A percentile compares a stretch with the other conserved stretches of the same genome.
Conservation (phyloP, 2,329 filamentous ascomycete species). For the Ceratocystis alfenasii region DNA sequence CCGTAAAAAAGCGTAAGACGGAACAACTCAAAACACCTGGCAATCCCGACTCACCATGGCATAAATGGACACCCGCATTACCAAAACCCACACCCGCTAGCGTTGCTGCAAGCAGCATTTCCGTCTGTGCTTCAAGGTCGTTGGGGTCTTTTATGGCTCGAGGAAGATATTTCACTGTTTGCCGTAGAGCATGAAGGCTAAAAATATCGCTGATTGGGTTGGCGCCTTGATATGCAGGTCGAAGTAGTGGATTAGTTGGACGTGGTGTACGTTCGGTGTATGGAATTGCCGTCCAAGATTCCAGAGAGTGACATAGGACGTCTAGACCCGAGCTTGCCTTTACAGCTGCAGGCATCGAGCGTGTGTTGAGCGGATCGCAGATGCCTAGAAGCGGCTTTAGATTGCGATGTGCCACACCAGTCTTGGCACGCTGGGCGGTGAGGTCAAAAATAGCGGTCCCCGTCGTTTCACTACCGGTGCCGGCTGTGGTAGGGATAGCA, state of each 20-base stretch:
- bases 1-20: neutral
- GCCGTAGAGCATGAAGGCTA: conserved; percentile 69
- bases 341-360: conserved; percentile 89
- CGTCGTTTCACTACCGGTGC: conserved; percentile 89
- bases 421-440: conserved; percentile 80
- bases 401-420: conserved; percentile 87
- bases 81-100: conserved; percentile 93
- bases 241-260: conserved; percentile 76
- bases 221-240: conserved; percentile 90
- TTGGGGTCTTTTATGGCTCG: conserved; percentile 78
- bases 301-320: conserved; percentile 86
- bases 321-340: conserved; percentile 86
- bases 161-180: conserved; percentile 85
- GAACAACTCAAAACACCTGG: neutral
- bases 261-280: conserved; percentile 75
- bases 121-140: conserved; percentile 79
- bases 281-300: conserved; percentile 96
- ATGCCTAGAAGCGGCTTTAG: conserved; percentile 92
- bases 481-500: conserved; percentile 65
- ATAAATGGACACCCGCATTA: conserved; percentile 85
- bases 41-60: conserved; percentile 38
- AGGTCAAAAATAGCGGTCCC: conserved; percentile 97
- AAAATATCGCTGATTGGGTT: conserved; percentile 98
- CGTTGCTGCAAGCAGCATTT: conserved; percentile 93
- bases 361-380: conserved; percentile 73